Base-by-base conservation (phyloP, 164 flowering plant species). In the Santalum album region DNA sequence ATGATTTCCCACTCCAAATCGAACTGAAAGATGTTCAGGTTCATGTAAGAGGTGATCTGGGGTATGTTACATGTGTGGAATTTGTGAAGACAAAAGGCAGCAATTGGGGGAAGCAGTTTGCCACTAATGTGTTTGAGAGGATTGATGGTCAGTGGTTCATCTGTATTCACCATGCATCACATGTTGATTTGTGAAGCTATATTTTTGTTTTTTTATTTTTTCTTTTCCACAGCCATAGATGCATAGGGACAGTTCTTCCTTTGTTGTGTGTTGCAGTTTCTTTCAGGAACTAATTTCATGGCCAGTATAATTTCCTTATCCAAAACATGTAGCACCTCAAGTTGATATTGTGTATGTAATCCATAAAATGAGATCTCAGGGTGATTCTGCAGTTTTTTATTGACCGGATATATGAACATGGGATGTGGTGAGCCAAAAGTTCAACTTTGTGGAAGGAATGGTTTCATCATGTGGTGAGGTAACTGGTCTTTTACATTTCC, bases 51-150 rank as follows among this genome's bases (percentile, higher is more conserved):
- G 99, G 96, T 12, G 85, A 85, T 56, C 19, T 84, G 21, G 98
- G 91, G 35, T 84, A 81, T 49, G 84, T 92, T 22, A 81, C 89
- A 0, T 86, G 96, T 63, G 59, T 78, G 53, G 96, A 92, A 66
- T 73, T 85, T 62, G 83, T 92, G 6, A 88, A 69, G 79, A 84
- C 96, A 12, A 85, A 83, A 69, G 99, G 99, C 20, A 79, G 77
- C 69, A 80, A 77, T 62, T 92, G 99, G 99, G 99, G 96, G 21
- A 84, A 77, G 57, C 96, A 89, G 61, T 84, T 79, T 63, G 96
- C 81, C 4, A 84, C 90, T 7, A 92, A 92, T 68, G 84, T 89
- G 51, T 92, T 87, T 42, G 94, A 92, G 81, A 83, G 69, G 69
- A 67, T 84, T 57, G 73, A 79, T 65, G 91, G 86, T 9, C 73